Conservation (phyloP, 2,329 filamentous ascomycete genomes). For the Aspergillus ochraceus region DNA sequence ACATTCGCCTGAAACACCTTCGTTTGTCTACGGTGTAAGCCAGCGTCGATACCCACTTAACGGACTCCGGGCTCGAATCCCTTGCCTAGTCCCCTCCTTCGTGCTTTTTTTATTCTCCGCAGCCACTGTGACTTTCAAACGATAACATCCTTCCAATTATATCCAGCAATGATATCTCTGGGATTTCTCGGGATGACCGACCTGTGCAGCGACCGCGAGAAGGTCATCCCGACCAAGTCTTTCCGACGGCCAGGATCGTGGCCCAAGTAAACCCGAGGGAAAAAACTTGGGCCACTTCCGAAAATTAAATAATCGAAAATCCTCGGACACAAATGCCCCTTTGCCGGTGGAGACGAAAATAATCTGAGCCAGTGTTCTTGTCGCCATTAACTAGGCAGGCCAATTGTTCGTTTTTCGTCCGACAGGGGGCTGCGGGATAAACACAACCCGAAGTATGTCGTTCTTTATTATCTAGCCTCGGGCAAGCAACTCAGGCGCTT, state of each 20-base stretch:
- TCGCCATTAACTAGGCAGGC: neutral
- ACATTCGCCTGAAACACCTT: neutral
- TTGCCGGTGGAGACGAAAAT: neutral
- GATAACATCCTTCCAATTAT: neutral
- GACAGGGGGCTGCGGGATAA: too few relatives aligned
- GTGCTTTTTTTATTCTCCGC: neutral
- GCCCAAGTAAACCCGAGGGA: neutral
- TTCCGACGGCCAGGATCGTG: neutral
- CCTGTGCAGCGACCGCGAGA: neutral
- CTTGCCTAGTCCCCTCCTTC: neutral
- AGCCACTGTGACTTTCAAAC: neutral
- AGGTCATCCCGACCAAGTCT: slow-evolving; percentile 1
- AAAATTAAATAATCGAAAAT: neutral
- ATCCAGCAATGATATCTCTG: neutral
- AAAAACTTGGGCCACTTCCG: neutral
- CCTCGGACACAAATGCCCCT: too few relatives aligned
- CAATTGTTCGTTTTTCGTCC: neutral
- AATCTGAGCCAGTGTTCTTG: neutral
- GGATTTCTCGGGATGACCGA: neutral
- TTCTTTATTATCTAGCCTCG: neutral
- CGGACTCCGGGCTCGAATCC: neutral
- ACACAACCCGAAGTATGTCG: neutral
- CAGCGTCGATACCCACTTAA: neutral
- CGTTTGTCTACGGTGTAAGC: neutral
- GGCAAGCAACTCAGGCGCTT: neutral